Percentiles rank a stretch among this genome's conserved stretches.
Conservation (phyloP, 2,329 filamentous ascomycete genomes). For the Penicillium thymicola region DNA sequence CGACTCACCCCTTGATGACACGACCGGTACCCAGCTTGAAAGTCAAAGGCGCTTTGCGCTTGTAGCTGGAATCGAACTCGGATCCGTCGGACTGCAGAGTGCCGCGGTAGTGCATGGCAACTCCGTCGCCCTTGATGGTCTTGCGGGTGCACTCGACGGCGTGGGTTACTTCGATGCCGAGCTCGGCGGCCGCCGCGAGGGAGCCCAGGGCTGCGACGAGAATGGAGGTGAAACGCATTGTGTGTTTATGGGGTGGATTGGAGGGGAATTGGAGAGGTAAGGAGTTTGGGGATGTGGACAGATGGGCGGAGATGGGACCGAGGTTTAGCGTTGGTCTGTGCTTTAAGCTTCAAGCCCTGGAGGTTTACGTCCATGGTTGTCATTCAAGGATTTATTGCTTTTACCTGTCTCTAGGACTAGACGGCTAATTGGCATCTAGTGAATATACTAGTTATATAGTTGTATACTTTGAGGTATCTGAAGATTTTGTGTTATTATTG, state of each 20-base stretch:
- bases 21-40: conserved; percentile 77
- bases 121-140: conserved; percentile 69
- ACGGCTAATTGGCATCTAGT: neutral
- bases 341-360: neutral
- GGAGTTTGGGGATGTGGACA: conserved; percentile 7
- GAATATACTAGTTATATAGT: too few relatives aligned
- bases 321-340: conserved; percentile 12
- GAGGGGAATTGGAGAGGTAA: neutral
- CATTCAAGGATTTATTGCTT: neutral
- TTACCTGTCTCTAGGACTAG: too few relatives aligned
- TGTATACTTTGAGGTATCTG: neutral
- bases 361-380: neutral
- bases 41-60: conserved; percentile 68
- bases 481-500: neutral
- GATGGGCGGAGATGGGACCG: conserved; percentile 4
- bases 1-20: conserved; percentile 80
- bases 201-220: conserved; percentile 42
- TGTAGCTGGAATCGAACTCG: conserved; percentile 82
- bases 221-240: conserved; percentile 47
- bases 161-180: conserved; percentile 74
- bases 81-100: conserved; percentile 69
- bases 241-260: conserved; percentile 8
- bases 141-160: conserved; percentile 76
- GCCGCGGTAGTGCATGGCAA: conserved; percentile 85
- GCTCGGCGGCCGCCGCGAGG: conserved; percentile 50